phyloP scores from a whole-genome alignment of 2,329 filamentous ascomycete species.

The Drechslerella coelobrocha region DNA sequence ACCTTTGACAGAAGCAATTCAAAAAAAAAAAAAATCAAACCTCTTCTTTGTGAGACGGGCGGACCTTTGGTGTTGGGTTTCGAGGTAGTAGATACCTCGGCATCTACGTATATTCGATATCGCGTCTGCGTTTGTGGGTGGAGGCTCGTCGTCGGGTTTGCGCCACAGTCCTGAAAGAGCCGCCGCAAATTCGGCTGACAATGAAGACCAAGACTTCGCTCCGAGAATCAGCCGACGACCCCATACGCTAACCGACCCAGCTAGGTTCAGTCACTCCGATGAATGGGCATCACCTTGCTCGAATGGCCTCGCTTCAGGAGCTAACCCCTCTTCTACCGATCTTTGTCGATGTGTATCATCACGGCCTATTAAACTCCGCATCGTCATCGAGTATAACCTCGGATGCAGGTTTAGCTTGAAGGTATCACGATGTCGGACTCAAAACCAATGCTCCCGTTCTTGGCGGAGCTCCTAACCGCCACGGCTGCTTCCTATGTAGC shows the following conservation, averaged over 20 bases:
- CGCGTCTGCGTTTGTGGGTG: constrained; percentile 10
- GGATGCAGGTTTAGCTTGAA: neutral
- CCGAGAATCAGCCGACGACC: constrained; percentile 22
- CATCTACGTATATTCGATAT: too few relatives aligned
- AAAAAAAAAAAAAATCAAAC: neutral
- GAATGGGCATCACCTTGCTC: neutral
- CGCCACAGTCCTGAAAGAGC: neutral
- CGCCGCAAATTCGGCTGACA: neutral
- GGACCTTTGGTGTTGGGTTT: constrained; percentile 7
- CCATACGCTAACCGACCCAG: constrained; percentile 6
- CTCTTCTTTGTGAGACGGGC: neutral
- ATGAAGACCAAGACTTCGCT: neutral
- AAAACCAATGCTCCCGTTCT: constrained; percentile 36
- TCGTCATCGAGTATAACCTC: neutral
- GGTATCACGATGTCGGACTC: constrained; percentile 24
- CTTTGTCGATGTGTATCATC: too few relatives aligned
- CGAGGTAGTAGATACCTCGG: too few relatives aligned
- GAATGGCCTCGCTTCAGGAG: neutral
- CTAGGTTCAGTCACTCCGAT: neutral
- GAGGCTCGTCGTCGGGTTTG: neutral
- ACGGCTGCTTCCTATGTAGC: constrained; percentile 43
- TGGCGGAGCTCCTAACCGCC: constrained; percentile 40
- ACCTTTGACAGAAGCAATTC: neutral
- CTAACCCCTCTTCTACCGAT: neutral
- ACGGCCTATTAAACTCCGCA: neutral